phyloP scores from a whole-genome alignment of 2,329 filamentous ascomycete genomes.

The Elsinoe australis region DNA sequence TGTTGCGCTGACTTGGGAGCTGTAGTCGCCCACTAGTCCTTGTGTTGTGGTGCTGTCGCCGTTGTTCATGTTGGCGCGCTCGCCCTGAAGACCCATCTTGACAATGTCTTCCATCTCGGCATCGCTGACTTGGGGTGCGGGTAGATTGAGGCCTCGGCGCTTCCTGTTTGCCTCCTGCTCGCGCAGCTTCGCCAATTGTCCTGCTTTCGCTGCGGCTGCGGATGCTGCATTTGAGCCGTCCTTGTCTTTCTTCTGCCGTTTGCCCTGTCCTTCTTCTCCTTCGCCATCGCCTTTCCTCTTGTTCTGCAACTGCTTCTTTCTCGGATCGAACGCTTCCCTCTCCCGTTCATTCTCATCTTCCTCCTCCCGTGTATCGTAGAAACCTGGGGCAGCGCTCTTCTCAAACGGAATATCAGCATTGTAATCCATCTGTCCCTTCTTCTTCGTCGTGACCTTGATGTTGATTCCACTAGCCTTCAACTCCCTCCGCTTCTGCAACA shows the following conservation, averaged over 20 bases:
- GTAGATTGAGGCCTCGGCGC: conserved; percentile 71
- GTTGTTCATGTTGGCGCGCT: conserved; percentile 69
- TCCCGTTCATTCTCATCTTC: conserved; percentile 72
- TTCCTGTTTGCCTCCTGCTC: conserved; percentile 98
- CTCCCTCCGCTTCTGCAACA: conserved; percentile 89
- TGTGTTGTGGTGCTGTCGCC: conserved; percentile 76
- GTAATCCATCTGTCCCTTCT: conserved; percentile 98
- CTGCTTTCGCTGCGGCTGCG: conserved; percentile 84
- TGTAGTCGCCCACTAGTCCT: conserved; percentile 81
- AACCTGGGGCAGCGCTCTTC: conserved; percentile 78
- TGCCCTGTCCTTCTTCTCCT: conserved; percentile 69
- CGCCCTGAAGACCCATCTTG: conserved; percentile 94
- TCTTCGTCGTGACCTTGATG: conserved; percentile 84
- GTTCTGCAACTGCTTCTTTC: conserved; percentile 81
- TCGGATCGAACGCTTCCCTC: conserved; percentile 77
- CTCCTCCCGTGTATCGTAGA: conserved; percentile 89
- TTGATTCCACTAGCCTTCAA: conserved; percentile 98
- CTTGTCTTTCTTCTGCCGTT: conserved; percentile 84
- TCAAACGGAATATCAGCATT: conserved; percentile 98
- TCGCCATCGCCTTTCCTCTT: conserved; percentile 90
- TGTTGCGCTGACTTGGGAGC: conserved; percentile 67
- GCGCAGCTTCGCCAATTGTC: conserved; percentile 85
- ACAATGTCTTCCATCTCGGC: conserved; percentile 93
- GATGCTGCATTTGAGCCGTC: conserved; percentile 67
- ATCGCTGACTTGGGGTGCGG: conserved; percentile 85